phyloP scores from a whole-genome alignment of 1,284 basidiomycete species.

The Boletellus deceptivus region DNA sequence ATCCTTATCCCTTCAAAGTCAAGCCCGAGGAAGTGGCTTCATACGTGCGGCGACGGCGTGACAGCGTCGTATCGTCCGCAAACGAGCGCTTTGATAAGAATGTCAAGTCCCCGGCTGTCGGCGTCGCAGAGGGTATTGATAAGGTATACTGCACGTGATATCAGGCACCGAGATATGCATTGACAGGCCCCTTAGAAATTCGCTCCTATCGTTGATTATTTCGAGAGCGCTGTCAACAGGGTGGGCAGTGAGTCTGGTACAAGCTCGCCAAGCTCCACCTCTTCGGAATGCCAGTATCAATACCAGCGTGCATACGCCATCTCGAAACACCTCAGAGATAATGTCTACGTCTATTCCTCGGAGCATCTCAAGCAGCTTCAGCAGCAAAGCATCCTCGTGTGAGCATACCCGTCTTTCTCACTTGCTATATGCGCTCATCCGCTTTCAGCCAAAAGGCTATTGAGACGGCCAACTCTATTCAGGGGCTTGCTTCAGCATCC shows the following conservation, averaged over 20 bases:
- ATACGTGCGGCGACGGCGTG: conserved; percentile 55
- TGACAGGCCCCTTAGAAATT: conserved; percentile 48
- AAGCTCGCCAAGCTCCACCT: conserved; percentile 35
- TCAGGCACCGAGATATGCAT: conserved; percentile 6
- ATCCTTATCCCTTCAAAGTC: conserved; percentile 72
- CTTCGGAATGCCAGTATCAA: conserved; percentile 56
- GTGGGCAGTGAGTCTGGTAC: conserved; percentile 47
- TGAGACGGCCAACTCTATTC: conserved; percentile 63
- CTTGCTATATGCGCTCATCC: conserved; percentile 10
- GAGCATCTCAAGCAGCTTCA: conserved; percentile 72
- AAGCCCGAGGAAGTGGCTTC: conserved; percentile 66
- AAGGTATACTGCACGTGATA: conserved; percentile 46
- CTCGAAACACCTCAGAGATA: conserved; percentile 59
- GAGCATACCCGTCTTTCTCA: conserved; percentile 27
- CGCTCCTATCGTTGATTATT: conserved; percentile 68
- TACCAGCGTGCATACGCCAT: conserved; percentile 70
- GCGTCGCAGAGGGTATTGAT: conserved; percentile 67
- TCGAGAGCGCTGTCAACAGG: conserved; percentile 58
- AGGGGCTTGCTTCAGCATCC: conserved; percentile 54
- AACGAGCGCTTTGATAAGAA: conserved; percentile 65
- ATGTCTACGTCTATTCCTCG: conserved; percentile 61
- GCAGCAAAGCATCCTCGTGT: conserved; percentile 65
- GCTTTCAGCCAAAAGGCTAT: conserved; percentile 60
- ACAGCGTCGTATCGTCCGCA: conserved; percentile 55
- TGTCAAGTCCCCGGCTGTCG: conserved; percentile 60